A percentile compares a stretch with the other conserved stretches of the same genome.
phyloP scores from a whole-genome alignment of 164 flowering plant species.

The Kingdonia uniflora region DNA sequence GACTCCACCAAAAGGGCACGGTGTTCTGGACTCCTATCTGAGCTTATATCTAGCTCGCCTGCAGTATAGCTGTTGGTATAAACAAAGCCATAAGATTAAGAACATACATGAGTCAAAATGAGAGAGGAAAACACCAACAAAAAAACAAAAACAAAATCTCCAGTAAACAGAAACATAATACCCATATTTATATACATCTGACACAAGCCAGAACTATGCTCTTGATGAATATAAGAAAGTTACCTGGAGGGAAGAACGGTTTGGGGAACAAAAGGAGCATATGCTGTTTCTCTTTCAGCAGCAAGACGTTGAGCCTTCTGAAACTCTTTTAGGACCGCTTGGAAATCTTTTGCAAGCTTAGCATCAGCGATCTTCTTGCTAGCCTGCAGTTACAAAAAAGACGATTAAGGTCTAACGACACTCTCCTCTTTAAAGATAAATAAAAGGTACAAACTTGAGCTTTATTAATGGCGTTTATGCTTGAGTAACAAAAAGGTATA shows the following conservation, averaged over 20 bases:
- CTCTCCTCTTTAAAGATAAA: too few species aligned
- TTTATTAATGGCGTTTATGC: too few species aligned
- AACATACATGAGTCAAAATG: too few species aligned
- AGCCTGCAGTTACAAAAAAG: slow-evolving; percentile 29
- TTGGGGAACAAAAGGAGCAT: slow-evolving; percentile 46
- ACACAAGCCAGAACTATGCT: too few species aligned
- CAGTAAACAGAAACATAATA: too few species aligned
- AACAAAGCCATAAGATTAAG: too few species aligned
- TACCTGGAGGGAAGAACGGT: slow-evolving; percentile 46
- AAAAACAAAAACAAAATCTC: too few species aligned
- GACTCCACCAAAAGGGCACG: slow-evolving; percentile 29
- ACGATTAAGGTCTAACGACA: slow-evolving; percentile 4
- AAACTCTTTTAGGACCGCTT: slow-evolving; percentile 59
- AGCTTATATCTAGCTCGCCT: slow-evolving; percentile 21
- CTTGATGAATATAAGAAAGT: background rate
- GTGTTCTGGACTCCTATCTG: slow-evolving; percentile 24
- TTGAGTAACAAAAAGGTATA: too few species aligned
- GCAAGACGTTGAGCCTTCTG: slow-evolving; percentile 79
- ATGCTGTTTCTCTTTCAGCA: slow-evolving; percentile 65
- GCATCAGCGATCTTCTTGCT: slow-evolving; percentile 72
- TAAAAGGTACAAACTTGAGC: too few species aligned
- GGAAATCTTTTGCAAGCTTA: slow-evolving; percentile 77
- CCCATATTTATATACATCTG: too few species aligned
- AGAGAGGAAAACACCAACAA: too few species aligned
- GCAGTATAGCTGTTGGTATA: slow-evolving; percentile 19